Base-by-base conservation (phyloP, 805 yeast genomes). In the Metschnikowia koreensis region DNA sequence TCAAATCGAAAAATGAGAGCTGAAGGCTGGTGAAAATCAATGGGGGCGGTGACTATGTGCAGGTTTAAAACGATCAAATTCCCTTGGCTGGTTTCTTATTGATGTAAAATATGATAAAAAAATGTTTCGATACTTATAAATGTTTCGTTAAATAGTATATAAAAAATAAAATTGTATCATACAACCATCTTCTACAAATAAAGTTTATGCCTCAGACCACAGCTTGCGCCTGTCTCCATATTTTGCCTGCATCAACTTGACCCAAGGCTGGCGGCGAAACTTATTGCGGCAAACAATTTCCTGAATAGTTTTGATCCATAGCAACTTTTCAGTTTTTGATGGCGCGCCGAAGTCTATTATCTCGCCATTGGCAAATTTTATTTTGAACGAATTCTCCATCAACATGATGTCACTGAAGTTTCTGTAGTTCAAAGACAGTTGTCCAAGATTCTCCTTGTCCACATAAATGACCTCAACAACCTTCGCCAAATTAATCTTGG, bases 281-380 rank as follows among this genome's bases (percentile, higher is more conserved):
- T 71, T 74, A 65, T 83, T 84, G 57, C 78, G 70, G 49, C 73
- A 74, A 11, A 86, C 77, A 16, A 86, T 79, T 45, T 73, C 73
- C 52, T 84, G 84, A 51, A 92, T 67, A 1, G 76, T 66, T 3
- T 67, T 60, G 47, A 86, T 79, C 98, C 97, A 93, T 48, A 73
- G 70, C 33, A 68, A 64, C 68, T 84, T 86, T 44, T 82, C 86
- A 15, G 66, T 73, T 43, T 72, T 76, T 41, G 84, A 81, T 48
- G 89, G 94, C 15, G 97, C 93, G n/a, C 88, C 89, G 66, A 93
- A 89, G 57, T 84, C 88, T 47, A 92, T 87, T 3, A 81, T 73
- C 67, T 92, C 97, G 6, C 89, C 92, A 64, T 92, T 87, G 40
- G 81, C 78, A 67, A 92, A 92, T 55, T 75, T 71, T 45, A 92